Base-by-base conservation (phyloP, 2,329 filamentous ascomycete genomes). In the Endoconidiophora laricicola region DNA sequence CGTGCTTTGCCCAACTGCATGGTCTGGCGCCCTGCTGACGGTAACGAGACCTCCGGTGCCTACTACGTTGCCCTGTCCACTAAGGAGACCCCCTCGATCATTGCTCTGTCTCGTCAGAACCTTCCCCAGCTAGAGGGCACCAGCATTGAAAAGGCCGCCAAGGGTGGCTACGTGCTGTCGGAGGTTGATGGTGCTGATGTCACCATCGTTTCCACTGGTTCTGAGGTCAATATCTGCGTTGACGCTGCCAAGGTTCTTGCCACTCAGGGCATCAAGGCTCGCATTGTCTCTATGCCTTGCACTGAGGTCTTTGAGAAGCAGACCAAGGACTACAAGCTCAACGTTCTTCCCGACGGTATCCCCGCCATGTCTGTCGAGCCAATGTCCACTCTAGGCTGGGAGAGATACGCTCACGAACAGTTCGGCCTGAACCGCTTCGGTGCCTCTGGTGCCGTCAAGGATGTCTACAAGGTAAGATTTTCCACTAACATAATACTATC, bases 361-460 rank as follows among this genome's bases (percentile, higher is more conserved):
- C 90, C 91, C 58, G 79, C 87, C 55, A 68, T 98, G 68, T 93
- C 85, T 51, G 84, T 98, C 59, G 91, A 98, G 76, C 88, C 87
- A 66, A 93, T 94, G 85, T 83, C 78, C 68, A 98, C 91, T 59
- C 81, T 95, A 70, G 91, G 91, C 60, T 98, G 91, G 91, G 88
- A 96, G 78, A 84, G 90, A 69, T 98, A 96, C 73, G 85, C 87
- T 54, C 90, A 98, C 71, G 91, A 98, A 79, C 91, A 98, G 74
- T 98, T 98, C 63, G 91, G 91, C 66, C 80, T 98, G 58, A 98
- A 98, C 83, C 80, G 91, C 66, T 98, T 98, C 69, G 91, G 91
- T 79, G 90, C 90, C 58, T 94, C 86, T 51, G 91, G 90, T 62
- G 83, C 90, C 58, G 96, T 96, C 76, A 90, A 90, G 81, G 82